Evolutionary conservation across 352 stramenopile genomes (phyloP).

Genomic region (Pythium apleroticum): DNA sequence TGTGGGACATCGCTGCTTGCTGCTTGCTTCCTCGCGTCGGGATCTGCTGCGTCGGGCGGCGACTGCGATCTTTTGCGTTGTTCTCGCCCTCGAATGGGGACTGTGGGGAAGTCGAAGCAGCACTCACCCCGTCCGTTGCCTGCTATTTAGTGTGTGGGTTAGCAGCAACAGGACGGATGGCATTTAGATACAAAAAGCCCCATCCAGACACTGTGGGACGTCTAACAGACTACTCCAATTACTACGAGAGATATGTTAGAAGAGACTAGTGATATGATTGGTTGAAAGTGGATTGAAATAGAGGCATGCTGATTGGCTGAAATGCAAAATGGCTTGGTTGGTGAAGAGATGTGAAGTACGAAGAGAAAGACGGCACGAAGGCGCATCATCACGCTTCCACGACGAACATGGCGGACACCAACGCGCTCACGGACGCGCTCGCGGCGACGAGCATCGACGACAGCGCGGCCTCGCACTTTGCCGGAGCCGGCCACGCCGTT

Average conservation of each 20-base stretch:
- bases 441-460: slow-evolving; percentile 13
- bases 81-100: slow-evolving; percentile 8
- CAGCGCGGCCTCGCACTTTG: not conserved
- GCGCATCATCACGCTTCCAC: no score
- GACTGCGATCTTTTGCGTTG: slow-evolving; percentile 29
- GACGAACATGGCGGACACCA: slow-evolving; percentile 20
- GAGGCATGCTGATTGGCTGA: slow-evolving; percentile 19
- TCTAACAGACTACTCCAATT: not conserved
- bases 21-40: slow-evolving; percentile 9
- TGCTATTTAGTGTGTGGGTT: not conserved
- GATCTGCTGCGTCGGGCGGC: not conserved
- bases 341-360: slow-evolving; percentile 27
- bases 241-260: slow-evolving; percentile 6
- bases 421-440: slow-evolving; percentile 18
- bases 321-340: slow-evolving; percentile 26
- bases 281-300: slow-evolving; percentile 12
- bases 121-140: slow-evolving; percentile 12
- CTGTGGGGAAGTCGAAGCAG: slow-evolving; percentile 20
- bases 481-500: not conserved
- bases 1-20: slow-evolving; percentile 60
- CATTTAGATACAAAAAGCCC: slow-evolving; percentile 1
- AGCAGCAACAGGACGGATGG: slow-evolving; percentile 8
- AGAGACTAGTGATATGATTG: not conserved
- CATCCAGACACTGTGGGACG: not conserved
- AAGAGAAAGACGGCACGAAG: slow-evolving; percentile 8